Evolutionary conservation across 768 basidiomycete genomes (phyloP), one percentile per base, ranked within the genome.

Genomic region (Clavulina sp.): DNA sequence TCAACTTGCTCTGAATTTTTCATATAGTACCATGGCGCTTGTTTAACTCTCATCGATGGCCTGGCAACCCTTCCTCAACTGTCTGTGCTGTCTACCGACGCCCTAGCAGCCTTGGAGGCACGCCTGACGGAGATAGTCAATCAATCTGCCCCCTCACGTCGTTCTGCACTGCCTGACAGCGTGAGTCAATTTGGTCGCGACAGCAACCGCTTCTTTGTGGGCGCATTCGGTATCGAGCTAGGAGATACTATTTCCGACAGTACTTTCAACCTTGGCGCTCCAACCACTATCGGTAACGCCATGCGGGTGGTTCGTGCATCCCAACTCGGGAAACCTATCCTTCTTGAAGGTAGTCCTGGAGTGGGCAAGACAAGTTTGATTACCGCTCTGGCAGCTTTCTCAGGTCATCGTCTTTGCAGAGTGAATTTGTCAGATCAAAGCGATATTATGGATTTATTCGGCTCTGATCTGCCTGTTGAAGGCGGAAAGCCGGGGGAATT

Each of bases 401-500:
- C 80, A 34, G 87, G 89, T 18, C 77, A 89, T 61, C 66, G 72
- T 28, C 71, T 97, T 29, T 86, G 80, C 62, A 81, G 95, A 21
- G 92, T 99, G 72, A 99, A 99, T 65, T 68, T 99, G 21, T 97
- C 95, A 3, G 95, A 99, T 59, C 95, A 99, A 63, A 97, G 93
- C 0, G 95, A 99, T 62, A 73, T 99, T 24, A 78, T 88, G 52
- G 95, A 99, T 60, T 72, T 99, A 7, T 96, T 97, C 58, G 95
- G 95, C 5, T 87, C 89, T 23, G 95, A 99, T 63, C 71, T 97
- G 4, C 95, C 95, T 4, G 81, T 91, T 4, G 92, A 95, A 65
- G 86, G 88, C 32, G 91, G 91, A 41, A 69, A 71, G 16, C 77
- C 87, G 2, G 93, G 92, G 40, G 86, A 95, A 61, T 99, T 99